phyloP scores from a whole-genome alignment of 140 eudicot genomes.

The Stevia rebaudiana region DNA sequence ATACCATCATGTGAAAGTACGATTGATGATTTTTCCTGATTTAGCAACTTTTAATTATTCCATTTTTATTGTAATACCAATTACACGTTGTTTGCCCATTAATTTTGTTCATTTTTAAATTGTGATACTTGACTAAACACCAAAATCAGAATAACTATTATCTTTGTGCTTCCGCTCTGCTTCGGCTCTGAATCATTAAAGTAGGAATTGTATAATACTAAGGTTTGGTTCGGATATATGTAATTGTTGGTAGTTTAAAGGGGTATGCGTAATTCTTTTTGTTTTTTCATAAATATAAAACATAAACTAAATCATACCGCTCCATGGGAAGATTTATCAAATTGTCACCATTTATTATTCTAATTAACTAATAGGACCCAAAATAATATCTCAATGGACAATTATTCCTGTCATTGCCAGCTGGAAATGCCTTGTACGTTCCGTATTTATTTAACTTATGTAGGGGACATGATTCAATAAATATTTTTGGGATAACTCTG shows the following conservation, averaged over 20 bases:
- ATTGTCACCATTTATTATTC: background rate
- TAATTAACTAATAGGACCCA: background rate
- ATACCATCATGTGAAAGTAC: too few relatives aligned
- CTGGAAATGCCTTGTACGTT: slow-evolving; percentile 7
- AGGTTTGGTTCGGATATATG: background rate
- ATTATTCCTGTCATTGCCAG: slow-evolving; percentile 18
- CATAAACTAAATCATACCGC: background rate
- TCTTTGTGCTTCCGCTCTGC: too few relatives aligned
- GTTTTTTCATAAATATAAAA: background rate
- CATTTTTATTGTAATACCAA: too few relatives aligned
- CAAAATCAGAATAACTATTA: too few relatives aligned
- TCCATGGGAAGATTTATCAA: background rate
- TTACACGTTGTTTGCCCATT: too few relatives aligned
- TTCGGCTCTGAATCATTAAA: too few relatives aligned
- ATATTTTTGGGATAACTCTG: slow-evolving; percentile 17
- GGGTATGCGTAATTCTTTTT: background rate
- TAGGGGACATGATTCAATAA: slow-evolving; percentile 11
- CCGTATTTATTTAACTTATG: slow-evolving; percentile 9
- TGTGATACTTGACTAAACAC: too few relatives aligned
- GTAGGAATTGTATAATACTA: too few relatives aligned
- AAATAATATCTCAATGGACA: slow-evolving; percentile 9
- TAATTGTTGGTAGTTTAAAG: background rate
- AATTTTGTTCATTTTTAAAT: too few relatives aligned
- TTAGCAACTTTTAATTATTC: background rate
- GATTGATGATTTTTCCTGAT: background rate